phyloP scores from a whole-genome alignment of 2,329 filamentous ascomycete genomes.

The Aspergillus eucalypticola region DNA sequence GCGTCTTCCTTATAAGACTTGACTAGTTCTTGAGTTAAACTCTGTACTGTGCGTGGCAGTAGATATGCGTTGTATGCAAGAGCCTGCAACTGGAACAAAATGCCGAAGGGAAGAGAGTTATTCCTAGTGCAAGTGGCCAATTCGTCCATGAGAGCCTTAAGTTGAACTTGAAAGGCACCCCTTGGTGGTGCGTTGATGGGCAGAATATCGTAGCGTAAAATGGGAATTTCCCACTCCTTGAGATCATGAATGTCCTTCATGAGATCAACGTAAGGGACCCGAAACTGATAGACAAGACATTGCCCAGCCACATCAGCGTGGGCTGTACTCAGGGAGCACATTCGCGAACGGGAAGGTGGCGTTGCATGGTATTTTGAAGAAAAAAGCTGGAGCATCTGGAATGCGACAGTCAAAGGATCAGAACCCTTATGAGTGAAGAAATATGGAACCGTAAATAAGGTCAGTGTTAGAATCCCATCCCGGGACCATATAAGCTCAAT shows the following conservation, averaged over 20 bases:
- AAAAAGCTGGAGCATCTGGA: neutral
- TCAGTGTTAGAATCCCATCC: constrained; percentile 48
- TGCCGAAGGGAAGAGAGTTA: constrained; percentile 49
- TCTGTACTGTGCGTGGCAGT: constrained; percentile 53
- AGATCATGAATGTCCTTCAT: constrained; percentile 27
- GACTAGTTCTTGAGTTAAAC: constrained; percentile 50
- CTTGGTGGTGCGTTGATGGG: neutral
- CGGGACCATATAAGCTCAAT: constrained; percentile 48
- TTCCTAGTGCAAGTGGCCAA: constrained; percentile 33
- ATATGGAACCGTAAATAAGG: constrained; percentile 56
- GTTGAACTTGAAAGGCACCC: neutral
- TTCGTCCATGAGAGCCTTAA: constrained; percentile 32
- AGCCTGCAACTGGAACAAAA: constrained; percentile 63
- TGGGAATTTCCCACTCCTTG: constrained; percentile 26
- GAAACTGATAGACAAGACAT: constrained; percentile 51
- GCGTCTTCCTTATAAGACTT: constrained; percentile 29
- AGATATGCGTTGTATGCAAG: constrained; percentile 65
- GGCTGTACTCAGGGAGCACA: constrained; percentile 4
- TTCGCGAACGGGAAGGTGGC: constrained; percentile 1
- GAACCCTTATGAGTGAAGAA: constrained; percentile 34
- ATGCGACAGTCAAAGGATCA: neutral
- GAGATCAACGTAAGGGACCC: constrained; percentile 27
- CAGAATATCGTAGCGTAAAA: constrained; percentile 16
- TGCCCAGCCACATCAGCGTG: constrained; percentile 17
- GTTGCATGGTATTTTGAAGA: neutral